Evolutionary conservation across 441 rosid genomes (phyloP).

Genomic region (Corymbia calophylla): DNA sequence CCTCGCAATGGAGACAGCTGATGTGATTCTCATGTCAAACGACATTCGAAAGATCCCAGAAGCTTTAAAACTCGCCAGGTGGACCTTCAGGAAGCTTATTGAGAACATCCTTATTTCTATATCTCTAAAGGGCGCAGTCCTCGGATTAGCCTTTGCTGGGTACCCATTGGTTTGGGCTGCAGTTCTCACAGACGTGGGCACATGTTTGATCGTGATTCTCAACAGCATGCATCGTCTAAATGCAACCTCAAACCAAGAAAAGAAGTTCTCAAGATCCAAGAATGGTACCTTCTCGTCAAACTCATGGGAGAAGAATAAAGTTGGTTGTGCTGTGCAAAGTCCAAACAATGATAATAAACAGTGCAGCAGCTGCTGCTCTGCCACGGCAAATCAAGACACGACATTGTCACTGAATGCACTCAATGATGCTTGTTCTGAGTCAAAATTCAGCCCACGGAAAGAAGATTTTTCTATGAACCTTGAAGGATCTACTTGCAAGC

Average conservation of each 20-base stretch:
- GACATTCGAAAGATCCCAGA: constrained; percentile 71
- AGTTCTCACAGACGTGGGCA: constrained; percentile 75
- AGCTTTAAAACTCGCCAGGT: constrained; percentile 47
- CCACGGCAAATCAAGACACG: background rate
- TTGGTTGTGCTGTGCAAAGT: background rate
- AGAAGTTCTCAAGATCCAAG: background rate
- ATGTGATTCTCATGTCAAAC: constrained; percentile 76
- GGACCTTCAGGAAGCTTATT: constrained; percentile 40
- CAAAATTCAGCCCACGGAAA: background rate
- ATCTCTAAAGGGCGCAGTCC: constrained; percentile 43
- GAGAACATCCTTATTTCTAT: no score
- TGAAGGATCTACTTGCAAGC: background rate
- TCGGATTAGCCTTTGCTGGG: constrained; percentile 67
- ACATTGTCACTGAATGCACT: no score
- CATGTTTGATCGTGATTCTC: constrained; percentile 69
- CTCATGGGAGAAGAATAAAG: background rate
- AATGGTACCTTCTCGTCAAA: background rate
- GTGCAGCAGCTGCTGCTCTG: background rate
- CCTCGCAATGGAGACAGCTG: constrained; percentile 75
- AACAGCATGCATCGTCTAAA: constrained; percentile 49
- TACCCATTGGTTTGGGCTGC: constrained; percentile 94
- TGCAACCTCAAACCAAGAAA: background rate
- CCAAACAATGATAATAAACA: background rate
- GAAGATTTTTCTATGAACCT: background rate
- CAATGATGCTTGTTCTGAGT: background rate